Evolutionary conservation across 768 basidiomycete species (phyloP).

Genomic region (Leccinum disarticulatum): DNA sequence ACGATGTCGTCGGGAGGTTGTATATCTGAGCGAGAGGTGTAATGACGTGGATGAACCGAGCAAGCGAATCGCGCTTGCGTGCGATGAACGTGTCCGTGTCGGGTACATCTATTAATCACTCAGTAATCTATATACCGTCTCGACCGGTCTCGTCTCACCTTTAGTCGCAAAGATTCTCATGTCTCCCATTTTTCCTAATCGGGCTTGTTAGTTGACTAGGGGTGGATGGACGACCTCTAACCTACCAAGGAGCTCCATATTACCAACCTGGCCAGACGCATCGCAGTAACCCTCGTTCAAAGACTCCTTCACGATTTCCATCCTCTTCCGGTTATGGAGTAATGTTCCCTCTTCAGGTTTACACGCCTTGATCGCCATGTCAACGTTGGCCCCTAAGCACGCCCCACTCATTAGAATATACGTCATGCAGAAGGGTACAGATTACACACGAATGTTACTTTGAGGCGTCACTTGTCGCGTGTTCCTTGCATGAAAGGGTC

Average conservation of each 20-base stretch:
- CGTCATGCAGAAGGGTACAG: not conserved
- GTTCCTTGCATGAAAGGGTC: constrained; percentile 11
- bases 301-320: constrained; percentile 72
- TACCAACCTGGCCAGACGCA: constrained; percentile 59
- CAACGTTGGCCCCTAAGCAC: constrained; percentile 54
- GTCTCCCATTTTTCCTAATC: constrained; percentile 56
- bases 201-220: constrained; percentile 4
- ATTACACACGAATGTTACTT: constrained; percentile 41
- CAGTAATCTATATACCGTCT: not conserved
- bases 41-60: constrained; percentile 73
- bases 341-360: constrained; percentile 62
- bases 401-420: constrained; percentile 1
- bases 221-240: not conserved
- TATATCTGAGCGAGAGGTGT: constrained; percentile 68
- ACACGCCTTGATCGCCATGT: constrained; percentile 72
- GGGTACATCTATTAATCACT: constrained; percentile 50
- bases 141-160: constrained; percentile 40
- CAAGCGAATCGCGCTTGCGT: constrained; percentile 54
- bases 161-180: constrained; percentile 63
- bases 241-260: constrained; percentile 63
- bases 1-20: constrained; percentile 63
- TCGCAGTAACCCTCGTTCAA: constrained; percentile 85
- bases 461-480: constrained; percentile 40
- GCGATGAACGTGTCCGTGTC: constrained; percentile 49
- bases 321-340: constrained; percentile 61